Evolutionary conservation across 805 yeast genomes (phyloP).

Genomic region (Starmerella asiatica): DNA sequence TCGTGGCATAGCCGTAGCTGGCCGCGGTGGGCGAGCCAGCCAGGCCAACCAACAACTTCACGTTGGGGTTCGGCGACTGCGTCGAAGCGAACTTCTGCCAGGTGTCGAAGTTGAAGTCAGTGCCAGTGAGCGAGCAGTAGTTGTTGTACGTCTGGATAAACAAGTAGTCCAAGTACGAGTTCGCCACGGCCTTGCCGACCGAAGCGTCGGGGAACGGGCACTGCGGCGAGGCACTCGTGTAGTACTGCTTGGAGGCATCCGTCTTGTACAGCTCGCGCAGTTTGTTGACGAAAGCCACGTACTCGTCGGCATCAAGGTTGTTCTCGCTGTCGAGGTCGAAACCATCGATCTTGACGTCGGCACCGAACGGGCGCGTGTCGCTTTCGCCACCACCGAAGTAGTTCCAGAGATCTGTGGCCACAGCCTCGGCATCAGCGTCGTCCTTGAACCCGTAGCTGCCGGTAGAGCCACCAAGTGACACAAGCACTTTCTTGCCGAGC

Average conservation of each 20-base stretch:
- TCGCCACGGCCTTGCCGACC: constrained; percentile 51
- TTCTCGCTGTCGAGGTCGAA: constrained; percentile 65
- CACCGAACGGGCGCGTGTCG: constrained; percentile 43
- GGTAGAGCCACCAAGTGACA: constrained; percentile 67
- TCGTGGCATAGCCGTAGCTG: constrained; percentile 39
- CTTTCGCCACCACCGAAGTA: constrained; percentile 39
- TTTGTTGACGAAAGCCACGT: constrained; percentile 44
- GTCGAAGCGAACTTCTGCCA: constrained; percentile 55
- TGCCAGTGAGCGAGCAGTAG: constrained; percentile 37
- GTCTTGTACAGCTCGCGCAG: constrained; percentile 33
- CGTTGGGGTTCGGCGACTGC: constrained; percentile 51
- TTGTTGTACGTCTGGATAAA: constrained; percentile 87
- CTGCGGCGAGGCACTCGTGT: constrained; percentile 83
- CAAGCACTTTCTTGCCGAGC: constrained; percentile 57
- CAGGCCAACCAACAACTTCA: constrained; percentile 60
- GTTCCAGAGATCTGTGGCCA: constrained; percentile 43
- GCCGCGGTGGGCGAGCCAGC: constrained; percentile 48
- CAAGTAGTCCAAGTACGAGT: constrained; percentile 60
- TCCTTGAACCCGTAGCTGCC: constrained; percentile 42
- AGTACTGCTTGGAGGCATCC: constrained; percentile 46
- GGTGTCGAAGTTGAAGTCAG: constrained; percentile 51
- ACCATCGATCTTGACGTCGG: constrained; percentile 64
- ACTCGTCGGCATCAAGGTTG: constrained; percentile 42
- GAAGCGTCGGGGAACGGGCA: constrained; percentile 74
- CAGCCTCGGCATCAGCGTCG: constrained; percentile 42